Evolutionary conservation across 176 grass and related monocot species (phyloP), one percentile per base, ranked within the genome.

Genomic region (Pontederia paniculata): DNA sequence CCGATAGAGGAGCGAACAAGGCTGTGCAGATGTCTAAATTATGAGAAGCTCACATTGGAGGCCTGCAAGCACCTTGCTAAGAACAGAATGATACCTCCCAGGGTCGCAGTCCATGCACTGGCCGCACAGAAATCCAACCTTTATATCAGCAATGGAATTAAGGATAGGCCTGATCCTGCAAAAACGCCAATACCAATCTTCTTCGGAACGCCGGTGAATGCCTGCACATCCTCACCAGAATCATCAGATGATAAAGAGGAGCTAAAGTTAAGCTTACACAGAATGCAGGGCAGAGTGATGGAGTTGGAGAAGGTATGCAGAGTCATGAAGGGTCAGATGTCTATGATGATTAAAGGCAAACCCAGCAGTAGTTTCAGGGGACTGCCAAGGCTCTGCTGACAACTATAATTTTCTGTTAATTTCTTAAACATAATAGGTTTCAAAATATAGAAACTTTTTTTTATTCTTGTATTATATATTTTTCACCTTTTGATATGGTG

Each of bases 21-120:
- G 41, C 23, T 98, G 2, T 98, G 94, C 49, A 74, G 87, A 23
- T 98, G 94, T 75, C 68, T 98, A 10, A 98, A 98, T 73, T 93
- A 88, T 45, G 94, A 88, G 78, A 98, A 98, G 65, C 63, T 98
- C 16, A 98, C 83, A 0, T 72, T 93, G 8, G 83, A 84, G 77
- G 83, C 80, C 41, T 98, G 94, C 83, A 98, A 98, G 44, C 83
- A 98, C 17, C 76, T 98, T 4, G 87, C 94, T 11, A 91, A 80
- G 81, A 93, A 88, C 77, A 63, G 66, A 12, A 60, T 80, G 68
- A 82, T 98, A 50, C 94, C 87, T 0, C 83, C 87, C 4, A 73
- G 73, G 17, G 76, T 88, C 9, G 83, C 94, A 20, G 80, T 98
- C 51, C 94, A 98, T 47, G 87, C 87, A 8, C n/a, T 98, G 20